Evolutionary conservation across 768 basidiomycete species (phyloP).

Genomic region (Lactarius deliciosus): DNA sequence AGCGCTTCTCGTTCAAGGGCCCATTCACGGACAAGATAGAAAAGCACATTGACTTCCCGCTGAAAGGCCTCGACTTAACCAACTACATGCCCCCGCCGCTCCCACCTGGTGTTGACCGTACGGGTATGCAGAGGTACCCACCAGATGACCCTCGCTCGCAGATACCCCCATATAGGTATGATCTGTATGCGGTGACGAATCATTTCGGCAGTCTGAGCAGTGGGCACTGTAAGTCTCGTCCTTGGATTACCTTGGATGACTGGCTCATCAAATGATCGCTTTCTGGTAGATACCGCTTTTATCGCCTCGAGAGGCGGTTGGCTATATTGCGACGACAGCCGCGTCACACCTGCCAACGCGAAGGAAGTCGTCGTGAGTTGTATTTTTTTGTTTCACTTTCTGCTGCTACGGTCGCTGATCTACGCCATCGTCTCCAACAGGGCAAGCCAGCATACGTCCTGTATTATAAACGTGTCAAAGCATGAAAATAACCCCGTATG

Average conservation of each 20-base stretch:
- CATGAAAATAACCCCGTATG: slow-evolving; percentile 13
- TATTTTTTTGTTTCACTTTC: slow-evolving; percentile 1
- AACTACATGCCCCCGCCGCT: slow-evolving; percentile 84
- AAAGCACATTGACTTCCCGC: slow-evolving; percentile 89
- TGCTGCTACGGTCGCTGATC: slow-evolving; percentile 29
- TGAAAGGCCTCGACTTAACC: slow-evolving; percentile 57
- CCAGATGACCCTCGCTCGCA: slow-evolving; percentile 75
- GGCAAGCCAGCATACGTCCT: slow-evolving; percentile 72
- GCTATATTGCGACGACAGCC: slow-evolving; percentile 94
- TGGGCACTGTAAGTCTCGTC: slow-evolving; percentile 80
- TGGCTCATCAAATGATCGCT: slow-evolving; percentile 6
- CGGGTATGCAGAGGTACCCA: slow-evolving; percentile 37
- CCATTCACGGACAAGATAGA: slow-evolving; percentile 96
- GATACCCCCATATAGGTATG: slow-evolving; percentile 88
- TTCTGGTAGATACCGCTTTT: slow-evolving; percentile 79
- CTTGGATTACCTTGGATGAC: not conserved
- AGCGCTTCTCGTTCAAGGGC: slow-evolving; percentile 88
- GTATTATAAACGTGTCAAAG: slow-evolving; percentile 63
- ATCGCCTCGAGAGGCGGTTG: slow-evolving; percentile 85
- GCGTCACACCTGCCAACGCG: slow-evolving; percentile 67
- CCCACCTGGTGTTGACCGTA: slow-evolving; percentile 57
- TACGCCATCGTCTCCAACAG: slow-evolving; percentile 40
- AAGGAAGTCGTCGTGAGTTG: slow-evolving; percentile 79
- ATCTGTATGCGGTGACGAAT: slow-evolving; percentile 93
- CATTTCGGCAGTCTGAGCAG: slow-evolving; percentile 93